These are phyloP conservation scores for Aspergillus terreus DNA, from an alignment of 2,329 filamentous ascomycete genomes.

Conservation along the genomic window DNA sequence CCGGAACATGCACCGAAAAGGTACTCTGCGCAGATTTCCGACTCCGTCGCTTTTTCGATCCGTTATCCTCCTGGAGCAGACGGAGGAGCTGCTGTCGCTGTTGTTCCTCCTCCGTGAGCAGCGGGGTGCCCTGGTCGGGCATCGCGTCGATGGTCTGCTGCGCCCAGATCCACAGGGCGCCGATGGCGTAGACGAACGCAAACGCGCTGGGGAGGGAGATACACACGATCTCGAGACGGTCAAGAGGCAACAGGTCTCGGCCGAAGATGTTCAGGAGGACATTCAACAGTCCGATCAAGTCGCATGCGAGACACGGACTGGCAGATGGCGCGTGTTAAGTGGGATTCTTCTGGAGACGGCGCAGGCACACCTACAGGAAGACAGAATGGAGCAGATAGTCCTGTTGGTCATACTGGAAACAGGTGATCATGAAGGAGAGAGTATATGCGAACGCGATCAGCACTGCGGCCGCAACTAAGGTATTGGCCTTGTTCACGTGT, in stretches of 20 bases:
- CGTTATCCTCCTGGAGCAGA: conserved; percentile 27
- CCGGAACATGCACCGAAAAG: conserved; percentile 25
- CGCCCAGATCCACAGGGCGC: conserved; percentile 24
- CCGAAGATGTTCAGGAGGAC: conserved; percentile 30
- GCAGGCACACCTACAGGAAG: conserved; percentile 25
- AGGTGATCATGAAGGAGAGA: conserved; percentile 22
- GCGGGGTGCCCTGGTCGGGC: conserved; percentile 10
- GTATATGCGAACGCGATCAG: conserved; percentile 25
- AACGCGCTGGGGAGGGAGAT: conserved; percentile 27
- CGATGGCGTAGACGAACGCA: conserved; percentile 24
- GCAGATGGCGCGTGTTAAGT: conserved; percentile 1
- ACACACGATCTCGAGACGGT: conserved; percentile 20
- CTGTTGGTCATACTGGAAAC: conserved; percentile 20
- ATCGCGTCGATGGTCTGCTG: conserved; percentile 10
- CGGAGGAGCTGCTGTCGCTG: conserved; percentile 38
- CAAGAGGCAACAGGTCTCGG: conserved; percentile 25
- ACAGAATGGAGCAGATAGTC: conserved; percentile 26
- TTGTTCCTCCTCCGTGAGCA: conserved; percentile 36
- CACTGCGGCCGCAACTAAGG: conserved; percentile 23
- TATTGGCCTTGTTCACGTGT: conserved; percentile 19
- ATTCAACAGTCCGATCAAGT: conserved; percentile 31
- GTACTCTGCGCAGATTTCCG: conserved; percentile 21
- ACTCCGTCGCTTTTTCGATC: conserved; percentile 16
- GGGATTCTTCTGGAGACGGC: not conserved
- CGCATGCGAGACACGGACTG: conserved; percentile 23